Conservation (phyloP, 257 asterid genomes). For the Petunia axillaris region DNA sequence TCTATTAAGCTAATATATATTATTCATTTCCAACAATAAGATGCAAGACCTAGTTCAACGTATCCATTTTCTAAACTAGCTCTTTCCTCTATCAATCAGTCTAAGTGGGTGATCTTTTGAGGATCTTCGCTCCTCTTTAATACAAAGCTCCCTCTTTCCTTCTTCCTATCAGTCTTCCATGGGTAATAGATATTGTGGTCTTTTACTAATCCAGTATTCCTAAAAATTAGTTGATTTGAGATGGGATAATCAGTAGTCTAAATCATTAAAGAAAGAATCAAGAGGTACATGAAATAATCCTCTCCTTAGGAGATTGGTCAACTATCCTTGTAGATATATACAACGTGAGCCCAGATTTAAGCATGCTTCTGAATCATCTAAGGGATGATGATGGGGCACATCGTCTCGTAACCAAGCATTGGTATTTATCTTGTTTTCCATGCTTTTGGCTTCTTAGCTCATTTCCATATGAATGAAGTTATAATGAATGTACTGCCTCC, state of each 20-base stretch:
- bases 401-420: too few relatives aligned
- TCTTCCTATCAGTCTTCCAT: constrained; percentile 1
- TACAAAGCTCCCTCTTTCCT: background rate
- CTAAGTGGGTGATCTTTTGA: background rate
- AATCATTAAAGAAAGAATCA: constrained; percentile 2
- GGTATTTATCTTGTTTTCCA: too few relatives aligned
- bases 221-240: background rate
- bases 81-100: too few relatives aligned
- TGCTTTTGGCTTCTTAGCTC: too few relatives aligned
- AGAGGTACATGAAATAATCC: constrained; percentile 4
- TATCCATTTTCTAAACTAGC: too few relatives aligned
- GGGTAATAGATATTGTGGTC: constrained; percentile 13
- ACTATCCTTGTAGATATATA: constrained; percentile 9
- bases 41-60: too few relatives aligned
- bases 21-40: too few relatives aligned
- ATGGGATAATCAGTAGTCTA: background rate
- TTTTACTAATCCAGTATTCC: constrained; percentile 11
- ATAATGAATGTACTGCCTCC: too few relatives aligned
- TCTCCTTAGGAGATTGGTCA: background rate
- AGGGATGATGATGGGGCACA: too few relatives aligned
- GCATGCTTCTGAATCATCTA: background rate
- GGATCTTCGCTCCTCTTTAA: background rate
- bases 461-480: too few relatives aligned
- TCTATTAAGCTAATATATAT: background rate
- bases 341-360: background rate